Base-by-base conservation (phyloP, 345 rosid genomes). In the Pugionium dolabratum region DNA sequence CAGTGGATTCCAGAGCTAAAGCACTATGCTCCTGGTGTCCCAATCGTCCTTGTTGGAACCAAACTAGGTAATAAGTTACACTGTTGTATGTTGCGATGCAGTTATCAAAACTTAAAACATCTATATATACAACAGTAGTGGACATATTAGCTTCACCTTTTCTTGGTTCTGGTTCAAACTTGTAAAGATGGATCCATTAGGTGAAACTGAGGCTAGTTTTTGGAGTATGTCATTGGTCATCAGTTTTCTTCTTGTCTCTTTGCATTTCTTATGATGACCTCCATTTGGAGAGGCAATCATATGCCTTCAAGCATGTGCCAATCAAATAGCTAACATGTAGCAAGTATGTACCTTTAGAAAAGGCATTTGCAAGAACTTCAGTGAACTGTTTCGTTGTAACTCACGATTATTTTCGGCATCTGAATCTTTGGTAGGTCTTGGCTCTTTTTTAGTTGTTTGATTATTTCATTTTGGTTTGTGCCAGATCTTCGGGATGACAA, bases 1-100 rank as follows among this genome's bases (percentile, higher is more conserved):
- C 85, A 87, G 97, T 93, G 98, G 98, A 90, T 93, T 66, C 97
- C 98, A 1, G 98, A 93, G 81, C 67, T 90, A 82, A 81, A 80
- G 73, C 97, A 93, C 70, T 90, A 90, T 69, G 96, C 92, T 39
- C 98, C 97, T 48, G 96, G 97, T 73, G 92, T 93, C 42, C 98
- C 94, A 9, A 79, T 88, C 27, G 76, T 90, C 68, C 96, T 90
- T 9, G 96, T 90, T 81, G 97, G 98, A 60, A 90, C 98, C 59
- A 90, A 93, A 80, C 87, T 93, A 56, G 98, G 98, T 93, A 40
- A 34, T 5, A 34, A 34, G 1, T 34, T 18, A 18, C 18, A 0
- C 18, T 18, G 18, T 18, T 18, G 18, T 18, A 18, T 18, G 18
- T 18, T 18, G 18, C 18, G 18, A 18, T 18, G 18, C 18, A 18